Conservation (phyloP, 1,284 basidiomycete genomes). For the Trametes hirsuta region DNA sequence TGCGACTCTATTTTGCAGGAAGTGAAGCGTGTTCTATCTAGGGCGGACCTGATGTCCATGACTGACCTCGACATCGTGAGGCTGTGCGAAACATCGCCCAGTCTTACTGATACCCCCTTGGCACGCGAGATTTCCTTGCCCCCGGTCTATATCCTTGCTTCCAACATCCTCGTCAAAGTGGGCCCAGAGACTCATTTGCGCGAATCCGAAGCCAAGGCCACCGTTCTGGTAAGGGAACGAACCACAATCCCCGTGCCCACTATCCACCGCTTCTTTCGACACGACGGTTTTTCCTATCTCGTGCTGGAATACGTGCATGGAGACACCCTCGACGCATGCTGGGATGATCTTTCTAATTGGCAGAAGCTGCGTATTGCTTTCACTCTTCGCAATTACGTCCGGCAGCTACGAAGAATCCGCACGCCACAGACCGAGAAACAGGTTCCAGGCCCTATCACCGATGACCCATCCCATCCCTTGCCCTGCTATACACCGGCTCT, state of each 20-base stretch:
- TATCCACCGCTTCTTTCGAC: constrained; percentile 3
- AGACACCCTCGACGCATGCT: constrained; percentile 27
- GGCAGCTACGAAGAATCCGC: constrained; percentile 26
- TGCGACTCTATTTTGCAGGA: background rate
- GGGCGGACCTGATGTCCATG: background rate
- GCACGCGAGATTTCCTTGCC: background rate
- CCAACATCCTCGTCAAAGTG: constrained; percentile 10
- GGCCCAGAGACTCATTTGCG: background rate
- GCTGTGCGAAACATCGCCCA: constrained; percentile 1
- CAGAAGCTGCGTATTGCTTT: constrained; percentile 29
- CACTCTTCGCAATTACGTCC: constrained; percentile 35
- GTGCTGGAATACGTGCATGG: constrained; percentile 34
- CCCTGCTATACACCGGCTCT: background rate
- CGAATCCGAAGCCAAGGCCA: background rate
- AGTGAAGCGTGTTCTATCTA: background rate
- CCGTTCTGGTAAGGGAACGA: background rate
- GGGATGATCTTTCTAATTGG: constrained; percentile 29
- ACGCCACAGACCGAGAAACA: background rate
- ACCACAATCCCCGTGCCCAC: constrained; percentile 10
- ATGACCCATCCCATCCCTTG: constrained; percentile 2
- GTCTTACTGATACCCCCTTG: background rate
- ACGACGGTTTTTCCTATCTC: constrained; percentile 1
- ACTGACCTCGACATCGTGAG: background rate
- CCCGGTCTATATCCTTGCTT: constrained; percentile 8
- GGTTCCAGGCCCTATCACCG: constrained; percentile 14